Conservation (phyloP, 345 rosid genomes). For the Lenwebbia sp. region DNA sequence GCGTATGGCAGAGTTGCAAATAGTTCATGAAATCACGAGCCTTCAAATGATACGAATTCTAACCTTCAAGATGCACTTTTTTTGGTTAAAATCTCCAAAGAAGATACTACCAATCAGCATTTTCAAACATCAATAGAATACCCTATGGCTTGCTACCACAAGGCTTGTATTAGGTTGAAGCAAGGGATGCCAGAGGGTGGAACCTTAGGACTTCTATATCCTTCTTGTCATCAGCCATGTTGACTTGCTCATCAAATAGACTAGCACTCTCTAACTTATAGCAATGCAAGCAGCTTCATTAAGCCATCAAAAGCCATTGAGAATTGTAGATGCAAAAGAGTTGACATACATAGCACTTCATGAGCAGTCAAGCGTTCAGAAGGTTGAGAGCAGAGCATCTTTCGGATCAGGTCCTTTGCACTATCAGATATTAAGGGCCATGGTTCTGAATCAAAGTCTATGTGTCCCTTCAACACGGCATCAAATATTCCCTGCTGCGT, state of each 20-base stretch:
- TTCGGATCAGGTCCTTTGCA: slow-evolving; percentile 73
- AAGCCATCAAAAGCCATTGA: background rate
- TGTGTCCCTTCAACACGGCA: slow-evolving; percentile 87
- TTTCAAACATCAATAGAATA: background rate
- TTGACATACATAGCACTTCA: slow-evolving; percentile 81
- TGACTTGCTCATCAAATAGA: background rate
- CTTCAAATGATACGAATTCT: background rate
- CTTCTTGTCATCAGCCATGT: background rate
- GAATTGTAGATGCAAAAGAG: background rate
- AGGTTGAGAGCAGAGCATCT: slow-evolving; percentile 77
- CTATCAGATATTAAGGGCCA: slow-evolving; percentile 95
- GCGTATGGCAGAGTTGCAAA: background rate
- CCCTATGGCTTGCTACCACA: background rate
- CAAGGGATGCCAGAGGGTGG: background rate
- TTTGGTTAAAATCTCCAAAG: background rate
- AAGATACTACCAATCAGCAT: background rate
- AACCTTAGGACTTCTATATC: background rate
- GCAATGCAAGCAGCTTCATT: background rate
- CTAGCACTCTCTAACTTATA: background rate
- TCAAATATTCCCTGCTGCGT: slow-evolving; percentile 98
- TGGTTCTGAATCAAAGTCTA: slow-evolving; percentile 91
- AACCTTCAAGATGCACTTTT: background rate
- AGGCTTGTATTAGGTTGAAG: background rate
- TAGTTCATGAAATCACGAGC: background rate
- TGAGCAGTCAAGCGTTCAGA: slow-evolving; percentile 86